phyloP scores from a whole-genome alignment of 345 rosid genomes.

The Anastatica hierochuntica region DNA sequence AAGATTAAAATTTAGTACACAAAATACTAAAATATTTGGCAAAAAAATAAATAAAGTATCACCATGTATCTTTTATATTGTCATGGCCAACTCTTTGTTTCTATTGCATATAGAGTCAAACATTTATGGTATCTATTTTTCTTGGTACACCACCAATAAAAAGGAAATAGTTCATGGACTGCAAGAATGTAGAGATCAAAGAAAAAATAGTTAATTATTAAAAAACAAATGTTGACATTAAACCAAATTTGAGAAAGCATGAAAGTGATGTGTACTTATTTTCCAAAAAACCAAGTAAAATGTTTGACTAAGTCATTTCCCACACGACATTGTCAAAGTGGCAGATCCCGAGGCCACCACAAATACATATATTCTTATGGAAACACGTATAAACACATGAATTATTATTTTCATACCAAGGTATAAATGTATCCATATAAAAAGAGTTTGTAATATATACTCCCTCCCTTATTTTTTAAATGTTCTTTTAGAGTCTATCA shows the following conservation, averaged over 20 bases:
- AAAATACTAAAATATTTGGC: neutral
- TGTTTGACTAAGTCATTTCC: constrained; percentile 25
- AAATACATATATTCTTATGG: neutral
- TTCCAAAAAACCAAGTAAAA: constrained; percentile 21
- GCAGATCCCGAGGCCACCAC: constrained; percentile 28
- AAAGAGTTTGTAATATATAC: too few relatives aligned
- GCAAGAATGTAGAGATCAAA: neutral
- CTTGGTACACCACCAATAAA: constrained; percentile 17
- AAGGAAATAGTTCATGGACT: constrained; percentile 5
- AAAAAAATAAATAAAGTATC: neutral
- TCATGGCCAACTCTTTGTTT: too few relatives aligned
- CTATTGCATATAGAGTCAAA: constrained; percentile 14
- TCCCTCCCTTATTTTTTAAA: too few relatives aligned
- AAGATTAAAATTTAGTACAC: too few relatives aligned
- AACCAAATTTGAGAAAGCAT: constrained; percentile 16
- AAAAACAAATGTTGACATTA: constrained; percentile 23
- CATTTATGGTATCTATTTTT: constrained; percentile 14
- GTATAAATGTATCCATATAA: neutral
- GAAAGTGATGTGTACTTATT: constrained; percentile 21
- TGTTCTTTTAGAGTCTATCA: too few relatives aligned
- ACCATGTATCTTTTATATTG: too few relatives aligned
- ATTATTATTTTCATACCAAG: neutral
- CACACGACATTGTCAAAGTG: constrained; percentile 21
- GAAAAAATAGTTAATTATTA: neutral
- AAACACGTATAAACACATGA: too few relatives aligned